Evolutionary conservation across 2,329 filamentous ascomycete genomes (phyloP), one percentile per base, ranked within the genome.

Genomic region (Hawksworthiomyces lignivorus): DNA sequence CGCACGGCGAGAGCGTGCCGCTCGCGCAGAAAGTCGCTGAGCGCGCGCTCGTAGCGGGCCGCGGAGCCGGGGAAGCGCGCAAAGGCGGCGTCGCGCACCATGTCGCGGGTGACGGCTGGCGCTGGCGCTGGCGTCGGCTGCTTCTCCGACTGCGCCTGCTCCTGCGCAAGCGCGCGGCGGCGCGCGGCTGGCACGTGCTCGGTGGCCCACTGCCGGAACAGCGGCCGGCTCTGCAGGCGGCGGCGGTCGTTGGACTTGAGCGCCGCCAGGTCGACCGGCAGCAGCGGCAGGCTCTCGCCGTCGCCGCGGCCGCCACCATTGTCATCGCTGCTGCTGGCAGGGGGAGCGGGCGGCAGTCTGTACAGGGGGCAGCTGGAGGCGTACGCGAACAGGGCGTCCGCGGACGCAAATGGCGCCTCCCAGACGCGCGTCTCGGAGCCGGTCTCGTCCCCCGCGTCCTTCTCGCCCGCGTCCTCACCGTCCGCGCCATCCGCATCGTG

Each of bases 101-200:
- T 39, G 7, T 70, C 60, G 18, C 79, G 63, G 2, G 55, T 55
- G 2, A 54, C 32, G 2, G 45, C 47, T 11, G 40, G 7, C 21
- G 31, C 6, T n/a, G 43, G 43, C 3, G 20, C 32, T 7, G 15
- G 21, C 30, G 28, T 36, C 3, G 36, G 37, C 7, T 19, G 30
- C n/a, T 8, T 4, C 24, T 21, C 11, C 64, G 68, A 1, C 58
- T 58, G 14, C 3, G n/a, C 19, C 22, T 31, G 22, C 14, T 0
- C 62, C 62, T 19, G 65, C 44, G 1, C 24, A 17, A 11, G 15
- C 19, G 18, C 38, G 22, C 8, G 44, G 32, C 20, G 3, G n/a
- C n/a, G n/a, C n/a, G n/a, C n/a, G n/a, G n/a, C 52, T 53, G 79
- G 77, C n/a, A 83, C 58, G 48, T 76, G 87, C 5, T 80, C 73